A percentile compares a stretch with the other conserved stretches of the same genome.
Evolutionary conservation across 2,329 filamentous ascomycete species (phyloP).

Genomic region (Beauveria scarabaeidicola): DNA sequence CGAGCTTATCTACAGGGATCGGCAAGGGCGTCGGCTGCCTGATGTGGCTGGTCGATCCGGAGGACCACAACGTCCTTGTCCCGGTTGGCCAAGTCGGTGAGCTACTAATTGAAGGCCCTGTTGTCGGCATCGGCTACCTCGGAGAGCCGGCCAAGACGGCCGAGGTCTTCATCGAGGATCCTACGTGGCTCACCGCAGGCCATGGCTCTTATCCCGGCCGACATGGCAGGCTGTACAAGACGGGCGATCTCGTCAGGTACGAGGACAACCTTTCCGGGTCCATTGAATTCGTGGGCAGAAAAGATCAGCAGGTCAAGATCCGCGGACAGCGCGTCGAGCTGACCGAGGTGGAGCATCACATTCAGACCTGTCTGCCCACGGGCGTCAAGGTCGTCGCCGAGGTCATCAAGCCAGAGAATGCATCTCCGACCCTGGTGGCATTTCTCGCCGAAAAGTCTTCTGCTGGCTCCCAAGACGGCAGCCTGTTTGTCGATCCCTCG

Average conservation of each 20-base stretch:
- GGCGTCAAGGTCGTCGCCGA: conserved; percentile 38
- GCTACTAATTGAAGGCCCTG: conserved; percentile 47
- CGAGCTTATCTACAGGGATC: conserved; percentile 34
- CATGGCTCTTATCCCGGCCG: conserved; percentile 27
- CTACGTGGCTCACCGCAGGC: conserved; percentile 40
- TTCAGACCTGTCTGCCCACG: conserved; percentile 34
- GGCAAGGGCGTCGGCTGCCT: conserved; percentile 39
- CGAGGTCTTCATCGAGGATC: conserved; percentile 48
- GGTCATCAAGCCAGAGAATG: conserved; percentile 37
- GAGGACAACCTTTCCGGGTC: conserved; percentile 43
- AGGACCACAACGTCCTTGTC: conserved; percentile 36
- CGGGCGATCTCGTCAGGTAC: conserved; percentile 50
- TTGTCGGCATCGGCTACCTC: conserved; percentile 55
- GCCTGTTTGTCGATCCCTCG: conserved; percentile 22
- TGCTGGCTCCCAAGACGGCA: conserved; percentile 11
- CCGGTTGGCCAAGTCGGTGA: conserved; percentile 43
- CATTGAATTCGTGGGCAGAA: conserved; percentile 52
- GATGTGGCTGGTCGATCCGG: conserved; percentile 44
- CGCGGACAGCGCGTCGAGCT: conserved; percentile 58
- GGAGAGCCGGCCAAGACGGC: conserved; percentile 49
- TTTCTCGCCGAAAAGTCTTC: conserved; percentile 29
- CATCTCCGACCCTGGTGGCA: conserved; percentile 37
- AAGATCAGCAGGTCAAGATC: conserved; percentile 61
- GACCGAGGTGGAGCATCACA: conserved; percentile 43
- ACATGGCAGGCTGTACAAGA: conserved; percentile 45